Conservation (phyloP, 768 basidiomycete genomes). For the Tricholoma hemisulphureum region DNA sequence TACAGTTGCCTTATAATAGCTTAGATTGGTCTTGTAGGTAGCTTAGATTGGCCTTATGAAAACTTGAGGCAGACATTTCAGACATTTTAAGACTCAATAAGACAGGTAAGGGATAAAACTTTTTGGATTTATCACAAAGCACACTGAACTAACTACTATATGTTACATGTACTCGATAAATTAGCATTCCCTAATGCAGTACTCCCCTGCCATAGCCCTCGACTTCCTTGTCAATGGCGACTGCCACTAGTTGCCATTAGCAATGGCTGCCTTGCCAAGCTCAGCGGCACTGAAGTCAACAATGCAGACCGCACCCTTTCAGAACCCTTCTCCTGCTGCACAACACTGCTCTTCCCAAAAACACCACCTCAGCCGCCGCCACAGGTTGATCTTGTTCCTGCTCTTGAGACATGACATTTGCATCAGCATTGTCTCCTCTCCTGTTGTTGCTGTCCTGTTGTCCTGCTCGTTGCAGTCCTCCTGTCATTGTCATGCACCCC, state of each 20-base stretch:
- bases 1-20: neutral
- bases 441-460: neutral
- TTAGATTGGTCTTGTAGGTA: neutral
- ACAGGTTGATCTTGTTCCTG: neutral
- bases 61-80: neutral
- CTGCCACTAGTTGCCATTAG: neutral
- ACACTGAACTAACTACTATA: neutral
- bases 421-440: neutral
- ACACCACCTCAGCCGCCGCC: neutral
- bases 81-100: neutral
- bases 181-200: too few species aligned
- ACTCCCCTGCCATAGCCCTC: too few species aligned
- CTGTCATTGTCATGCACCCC: neutral
- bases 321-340: neutral
- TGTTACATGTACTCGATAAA: too few species aligned
- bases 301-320: too few species aligned
- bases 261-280: neutral
- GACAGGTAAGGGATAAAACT: neutral
- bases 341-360: neutral
- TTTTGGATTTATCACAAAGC: neutral
- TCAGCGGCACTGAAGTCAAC: too few species aligned
- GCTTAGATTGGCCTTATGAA: neutral
- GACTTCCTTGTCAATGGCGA: neutral
- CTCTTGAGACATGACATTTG: too few species aligned
- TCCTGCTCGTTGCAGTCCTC: neutral